Base-by-base conservation (phyloP, 2,329 filamentous ascomycete species). In the Cadophora gregata region DNA sequence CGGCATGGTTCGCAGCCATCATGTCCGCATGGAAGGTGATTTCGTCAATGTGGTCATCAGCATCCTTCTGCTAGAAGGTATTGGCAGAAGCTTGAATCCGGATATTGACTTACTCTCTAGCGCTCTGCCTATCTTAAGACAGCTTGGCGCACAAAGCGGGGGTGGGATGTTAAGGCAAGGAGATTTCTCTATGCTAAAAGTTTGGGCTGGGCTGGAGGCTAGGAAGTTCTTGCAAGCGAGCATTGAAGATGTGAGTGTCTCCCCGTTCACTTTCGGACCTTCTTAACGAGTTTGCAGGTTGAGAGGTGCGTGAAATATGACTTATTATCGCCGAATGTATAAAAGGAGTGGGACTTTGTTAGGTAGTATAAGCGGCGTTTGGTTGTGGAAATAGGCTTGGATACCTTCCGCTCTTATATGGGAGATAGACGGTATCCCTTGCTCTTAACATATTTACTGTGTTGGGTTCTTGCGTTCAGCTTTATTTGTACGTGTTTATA, bases 11-110 rank as follows among this genome's bases (percentile, higher is more conserved):
- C 88, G 96, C 64, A 82, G 84, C 10, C 96, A 99, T 77, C 96
- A 99, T 76, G 96, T 99, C 4, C 86, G 96, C 9, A 86, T 99
- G 60, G 96, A 99, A 79, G 96, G 96, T 9, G 96, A 99, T 78
- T 99, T 98, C 77, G 93, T 99, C 77, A 99, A 99, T 76, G 96
- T 99, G 4, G 95, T 99, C 33, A 90, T 99, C 66, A 97, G 93
- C 67, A 97, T 98, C 62, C 81, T 99, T 38, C 84, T 99, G 1
- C 84, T 99, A 1, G 96, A 99, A 78, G 96, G 96, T 7, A 99
- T 98, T 75, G 96, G 96, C 0, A 86, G 96, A 68, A 93, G 85
- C 67, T 81, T 99, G 19, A 90, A 98, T 77, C 95, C 96, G 0
- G 84, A 95, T 62, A 82, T 97, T 56, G 96, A 99, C 79, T 83